Percentiles rank a stretch among this genome's conserved stretches.
Evolutionary conservation across 148 eudicot species (phyloP).

Genomic region (Beta vulgaris): DNA sequence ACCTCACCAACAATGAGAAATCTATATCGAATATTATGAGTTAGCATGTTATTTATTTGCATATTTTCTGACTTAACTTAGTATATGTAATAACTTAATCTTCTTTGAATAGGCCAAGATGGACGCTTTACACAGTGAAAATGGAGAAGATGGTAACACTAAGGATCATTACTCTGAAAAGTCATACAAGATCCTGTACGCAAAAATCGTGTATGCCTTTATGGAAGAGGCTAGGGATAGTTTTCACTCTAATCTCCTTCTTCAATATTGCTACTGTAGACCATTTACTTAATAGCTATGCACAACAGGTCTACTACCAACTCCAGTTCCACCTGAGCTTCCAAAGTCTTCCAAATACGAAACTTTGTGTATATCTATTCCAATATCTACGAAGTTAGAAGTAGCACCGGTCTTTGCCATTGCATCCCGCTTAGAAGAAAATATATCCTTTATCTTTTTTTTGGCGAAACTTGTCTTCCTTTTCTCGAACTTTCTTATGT

Average conservation of each 20-base stretch:
- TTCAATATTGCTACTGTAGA: conserved; percentile 26
- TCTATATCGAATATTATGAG: no score
- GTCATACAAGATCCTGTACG: no score
- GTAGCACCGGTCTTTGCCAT: conserved; percentile 28
- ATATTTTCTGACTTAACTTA: no score
- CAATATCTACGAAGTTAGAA: conserved; percentile 27
- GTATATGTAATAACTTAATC: no score
- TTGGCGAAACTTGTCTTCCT: conserved; percentile 92
- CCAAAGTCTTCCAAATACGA: conserved; percentile 82
- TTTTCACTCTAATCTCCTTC: conserved; percentile 64
- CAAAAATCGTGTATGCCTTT: no score
- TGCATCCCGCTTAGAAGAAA: conserved; percentile 44
- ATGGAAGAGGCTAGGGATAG: no score
- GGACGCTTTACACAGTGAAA: no score
- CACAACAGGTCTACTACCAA: conserved; percentile 60
- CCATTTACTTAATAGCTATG: conserved; percentile 53
- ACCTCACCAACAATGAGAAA: no score
- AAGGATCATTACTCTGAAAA: no score
- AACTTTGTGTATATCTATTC: conserved; percentile 33
- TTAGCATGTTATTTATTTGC: no score
- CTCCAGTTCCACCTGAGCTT: conserved; percentile 37
- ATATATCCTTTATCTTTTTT: conserved; percentile 77
- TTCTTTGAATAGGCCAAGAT: no score
- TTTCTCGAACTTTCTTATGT: conserved; percentile 91
- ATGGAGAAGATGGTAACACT: no score